These are phyloP conservation scores for Isabelozyma rhagii DNA, from an alignment of 805 yeast species.

Conservation along the genomic window DNA sequence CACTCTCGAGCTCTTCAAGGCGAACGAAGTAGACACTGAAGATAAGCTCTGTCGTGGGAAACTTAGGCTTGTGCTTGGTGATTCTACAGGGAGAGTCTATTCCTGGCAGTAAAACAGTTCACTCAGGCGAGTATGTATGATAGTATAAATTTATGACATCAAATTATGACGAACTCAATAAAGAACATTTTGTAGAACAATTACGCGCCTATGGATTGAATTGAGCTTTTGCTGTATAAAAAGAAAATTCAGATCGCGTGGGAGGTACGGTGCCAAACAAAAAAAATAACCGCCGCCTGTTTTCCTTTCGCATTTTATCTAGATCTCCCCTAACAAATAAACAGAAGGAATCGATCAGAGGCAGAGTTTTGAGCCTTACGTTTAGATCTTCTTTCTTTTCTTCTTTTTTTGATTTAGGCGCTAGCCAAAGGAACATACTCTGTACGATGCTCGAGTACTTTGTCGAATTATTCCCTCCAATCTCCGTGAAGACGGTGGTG, in stretches of 20 bases:
- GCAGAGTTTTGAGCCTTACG: too few species aligned
- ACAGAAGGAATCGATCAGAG: too few species aligned
- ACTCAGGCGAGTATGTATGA: background rate
- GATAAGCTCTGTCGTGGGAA: constrained; percentile 36
- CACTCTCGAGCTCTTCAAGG: constrained; percentile 24
- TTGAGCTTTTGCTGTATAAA: too few species aligned
- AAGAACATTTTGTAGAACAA: too few species aligned
- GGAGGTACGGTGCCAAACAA: too few species aligned
- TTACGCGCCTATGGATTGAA: too few species aligned
- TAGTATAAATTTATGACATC: background rate
- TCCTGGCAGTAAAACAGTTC: background rate
- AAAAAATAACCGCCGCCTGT: too few species aligned
- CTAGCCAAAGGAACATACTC: too few species aligned
- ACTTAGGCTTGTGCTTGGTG: constrained; percentile 51
- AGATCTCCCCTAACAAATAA: too few species aligned
- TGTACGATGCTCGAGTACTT: background rate
- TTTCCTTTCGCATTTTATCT: too few species aligned
- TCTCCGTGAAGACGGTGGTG: constrained; percentile 34
- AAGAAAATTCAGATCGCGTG: too few species aligned
- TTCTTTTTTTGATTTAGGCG: background rate
- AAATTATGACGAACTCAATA: too few species aligned
- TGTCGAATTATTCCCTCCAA: constrained; percentile 19
- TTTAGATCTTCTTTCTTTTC: background rate
- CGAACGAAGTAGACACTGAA: constrained; percentile 26
- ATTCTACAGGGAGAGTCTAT: constrained; percentile 49